phyloP scores from a whole-genome alignment of 2,329 filamentous ascomycete species.

The Cladosporium phlei region DNA sequence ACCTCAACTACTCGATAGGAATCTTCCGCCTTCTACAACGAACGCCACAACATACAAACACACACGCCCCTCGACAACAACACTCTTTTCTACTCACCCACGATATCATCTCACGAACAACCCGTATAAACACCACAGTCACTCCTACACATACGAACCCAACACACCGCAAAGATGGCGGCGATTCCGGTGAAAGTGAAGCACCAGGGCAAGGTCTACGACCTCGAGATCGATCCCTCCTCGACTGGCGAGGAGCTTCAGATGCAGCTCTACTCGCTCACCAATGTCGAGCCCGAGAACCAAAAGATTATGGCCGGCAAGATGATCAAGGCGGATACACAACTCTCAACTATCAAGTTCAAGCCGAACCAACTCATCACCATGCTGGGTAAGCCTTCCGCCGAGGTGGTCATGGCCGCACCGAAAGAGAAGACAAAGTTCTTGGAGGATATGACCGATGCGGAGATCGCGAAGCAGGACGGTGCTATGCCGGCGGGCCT shows the following conservation, averaged over 20 bases:
- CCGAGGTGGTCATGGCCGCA: conserved; percentile 55
- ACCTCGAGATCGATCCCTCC: conserved; percentile 82
- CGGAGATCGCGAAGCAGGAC: conserved; percentile 75
- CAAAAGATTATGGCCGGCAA: conserved; percentile 95
- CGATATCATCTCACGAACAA: background rate
- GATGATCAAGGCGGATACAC: conserved; percentile 91
- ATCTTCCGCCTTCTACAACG: background rate
- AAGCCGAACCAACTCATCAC: conserved; percentile 85
- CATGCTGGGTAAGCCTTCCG: conserved; percentile 90
- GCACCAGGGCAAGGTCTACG: conserved; percentile 91
- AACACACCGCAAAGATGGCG: conserved; percentile 23
- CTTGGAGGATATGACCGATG: conserved; percentile 95
- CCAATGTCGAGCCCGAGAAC: conserved; percentile 89
- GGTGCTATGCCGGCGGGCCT: conserved; percentile 85
- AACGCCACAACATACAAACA: background rate
- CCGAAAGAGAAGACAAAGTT: conserved; percentile 83
- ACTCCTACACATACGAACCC: background rate
- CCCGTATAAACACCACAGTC: background rate
- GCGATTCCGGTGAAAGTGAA: conserved; percentile 65
- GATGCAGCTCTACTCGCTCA: conserved; percentile 89
- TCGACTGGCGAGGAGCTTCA: conserved; percentile 91
- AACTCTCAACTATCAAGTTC: conserved; percentile 75
- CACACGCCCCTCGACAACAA: background rate
- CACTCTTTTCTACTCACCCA: background rate
- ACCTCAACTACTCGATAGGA: background rate